Evolutionary conservation across 164 flowering plant species (phyloP), one percentile per base, ranked within the genome.

Genomic region (Berberis thunbergii): DNA sequence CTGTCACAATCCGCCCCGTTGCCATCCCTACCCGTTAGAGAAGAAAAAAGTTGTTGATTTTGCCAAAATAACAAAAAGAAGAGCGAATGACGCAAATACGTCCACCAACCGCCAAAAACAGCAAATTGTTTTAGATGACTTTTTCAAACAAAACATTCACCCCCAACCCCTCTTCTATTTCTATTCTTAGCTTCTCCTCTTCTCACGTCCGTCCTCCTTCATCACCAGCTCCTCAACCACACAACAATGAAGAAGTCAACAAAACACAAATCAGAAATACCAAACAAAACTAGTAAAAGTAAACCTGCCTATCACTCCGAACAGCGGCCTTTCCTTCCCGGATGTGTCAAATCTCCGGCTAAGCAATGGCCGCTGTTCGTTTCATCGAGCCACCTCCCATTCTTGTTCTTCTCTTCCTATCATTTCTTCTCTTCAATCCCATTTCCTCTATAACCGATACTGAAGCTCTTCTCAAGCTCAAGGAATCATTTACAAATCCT

Each of bases 381-480:
- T 57, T 43, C 54, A 66, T 66, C 57, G 60, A 13, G 39, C 58
- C 63, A 43, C 26, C 41, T 60, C 45, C 26, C 26, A 26, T 26
- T 26, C 26, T 26, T 70, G 10, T 11, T 60, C 67, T 13, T 49
- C 65, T 62, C 10, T 73, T 46, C 57, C 69, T 63, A 49, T 71
- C 50, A 40, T 56, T 7, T 45, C 49, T 43, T 42, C 58, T 48
- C 50, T 40, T 54, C 65, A 26, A 26, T 41, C 41, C 56, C 6
- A 61, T 49, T 46, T 7, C 8, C 8, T 72, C 85, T 4, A 41
- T 62, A 2, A 42, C 85, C 0, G 94, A 88, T 1, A 55, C 74
- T 0, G 84, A 88, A 0, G 84, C 94, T 12, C 83, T 93, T 45
- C 61, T 89, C 40, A 65, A 75, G 40, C 69, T 93, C 65, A 93